Evolutionary conservation across 2,329 filamentous ascomycete species (phyloP).

Genomic region (Parastagonospora nodorum): DNA sequence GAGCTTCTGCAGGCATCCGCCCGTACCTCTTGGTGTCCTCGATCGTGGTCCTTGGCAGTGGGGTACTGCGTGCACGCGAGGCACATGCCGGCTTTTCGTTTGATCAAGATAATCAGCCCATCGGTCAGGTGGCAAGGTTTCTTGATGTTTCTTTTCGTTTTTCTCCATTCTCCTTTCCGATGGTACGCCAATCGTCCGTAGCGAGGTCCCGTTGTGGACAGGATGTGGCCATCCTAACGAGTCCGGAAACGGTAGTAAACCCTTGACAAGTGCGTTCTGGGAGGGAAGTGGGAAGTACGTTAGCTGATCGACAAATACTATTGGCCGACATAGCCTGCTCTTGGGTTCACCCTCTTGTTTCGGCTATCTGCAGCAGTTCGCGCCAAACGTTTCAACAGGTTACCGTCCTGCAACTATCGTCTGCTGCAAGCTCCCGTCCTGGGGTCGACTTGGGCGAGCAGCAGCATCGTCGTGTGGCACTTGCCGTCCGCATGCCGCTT

Average conservation of each 20-base stretch:
- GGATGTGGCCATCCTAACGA: slow-evolving; percentile 32
- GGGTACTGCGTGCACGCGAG: slow-evolving; percentile 14
- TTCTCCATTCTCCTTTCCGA: slow-evolving; percentile 13
- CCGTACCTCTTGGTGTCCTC: slow-evolving; percentile 33
- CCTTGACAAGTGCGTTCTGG: slow-evolving; percentile 21
- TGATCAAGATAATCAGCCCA: slow-evolving; percentile 23
- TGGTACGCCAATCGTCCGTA: slow-evolving; percentile 17
- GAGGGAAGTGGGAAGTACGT: slow-evolving; percentile 19
- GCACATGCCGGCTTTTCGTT: slow-evolving; percentile 18
- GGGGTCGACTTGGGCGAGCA: slow-evolving; percentile 26
- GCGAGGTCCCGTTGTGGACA: slow-evolving; percentile 16
- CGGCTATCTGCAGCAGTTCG: slow-evolving; percentile 30
- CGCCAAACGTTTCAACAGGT: slow-evolving; percentile 30
- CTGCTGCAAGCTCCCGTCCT: slow-evolving; percentile 24
- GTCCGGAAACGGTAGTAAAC: slow-evolving; percentile 18
- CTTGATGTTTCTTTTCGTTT: slow-evolving; percentile 14
- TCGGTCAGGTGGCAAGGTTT: slow-evolving; percentile 11
- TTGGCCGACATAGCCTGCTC: slow-evolving; percentile 7
- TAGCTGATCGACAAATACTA: background rate
- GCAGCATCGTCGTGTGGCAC: slow-evolving; percentile 29
- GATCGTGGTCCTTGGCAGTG: slow-evolving; percentile 29
- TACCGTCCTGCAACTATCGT: slow-evolving; percentile 20
- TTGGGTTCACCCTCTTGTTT: slow-evolving; percentile 37
- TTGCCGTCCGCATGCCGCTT: slow-evolving; percentile 28
- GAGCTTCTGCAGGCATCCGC: slow-evolving; percentile 33